Base-by-base conservation (phyloP, 2,329 filamentous ascomycete species). In the Curvularia eragrostidis region DNA sequence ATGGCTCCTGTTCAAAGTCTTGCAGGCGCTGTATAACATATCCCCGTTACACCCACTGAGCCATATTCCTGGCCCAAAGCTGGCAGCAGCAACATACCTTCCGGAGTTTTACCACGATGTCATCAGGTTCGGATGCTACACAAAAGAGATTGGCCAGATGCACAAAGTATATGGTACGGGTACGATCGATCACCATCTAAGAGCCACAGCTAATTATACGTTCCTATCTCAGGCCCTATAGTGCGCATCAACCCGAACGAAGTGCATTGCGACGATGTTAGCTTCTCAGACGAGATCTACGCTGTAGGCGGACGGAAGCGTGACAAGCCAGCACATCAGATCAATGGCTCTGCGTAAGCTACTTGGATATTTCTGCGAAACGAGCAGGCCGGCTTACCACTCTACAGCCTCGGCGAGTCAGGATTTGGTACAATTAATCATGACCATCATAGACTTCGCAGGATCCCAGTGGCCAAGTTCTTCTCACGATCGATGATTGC, bases 21-120 rank as follows among this genome's bases (percentile, higher is more conserved):
- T 64, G n/a, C 59, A 67, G 26, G 61, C 62, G 0, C 12, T 70
- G 15, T 70, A 71, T 58, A 68, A 69, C 43, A 46, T 72, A n/a
- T 70, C 67, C 13, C 66, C 66, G 1, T 48, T 77, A 18, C 65
- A 69, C 44, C 73, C 73, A 2, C 47, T 77, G 19, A 61, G 66
- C 21, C 48, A 61, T 24, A 71, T 77, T 32, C 74, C 74, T 6
- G 74, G 74, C 12, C 73, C 73, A 7, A 75, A 61, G 51, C 43
- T 77, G 15, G 72, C 75, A 9, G 76, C 75, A 9, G 65, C 73
- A 19, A 75, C 76, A 1, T 67, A 68, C 24, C 62, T 65, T 52
- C 75, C 75, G 3, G 75, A 78, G 30, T 71, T 74, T 21, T 78
- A 77, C 54, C 69, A 76, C 58, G 76, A 79, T 64, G 66, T 74